phyloP scores from a whole-genome alignment of 2,329 filamentous ascomycete genomes.

The Aspergillus sclerotialis region DNA sequence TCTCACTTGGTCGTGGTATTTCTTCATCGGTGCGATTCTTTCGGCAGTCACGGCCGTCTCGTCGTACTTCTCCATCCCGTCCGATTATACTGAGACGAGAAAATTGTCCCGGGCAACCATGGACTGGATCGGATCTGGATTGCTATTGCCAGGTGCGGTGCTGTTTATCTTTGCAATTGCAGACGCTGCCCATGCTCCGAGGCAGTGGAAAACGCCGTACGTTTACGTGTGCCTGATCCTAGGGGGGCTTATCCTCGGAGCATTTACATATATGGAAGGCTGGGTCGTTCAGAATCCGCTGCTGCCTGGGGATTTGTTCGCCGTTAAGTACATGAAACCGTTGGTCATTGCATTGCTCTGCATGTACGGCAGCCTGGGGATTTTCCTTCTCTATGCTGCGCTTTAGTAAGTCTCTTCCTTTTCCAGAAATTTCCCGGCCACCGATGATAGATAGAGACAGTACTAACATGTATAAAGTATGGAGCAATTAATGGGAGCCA shows the following conservation, averaged over 20 bases:
- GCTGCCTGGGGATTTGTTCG: constrained; percentile 63
- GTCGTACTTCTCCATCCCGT: constrained; percentile 43
- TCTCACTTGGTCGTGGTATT: constrained; percentile 59
- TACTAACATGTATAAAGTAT: constrained; percentile 40
- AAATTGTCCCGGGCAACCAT: constrained; percentile 45
- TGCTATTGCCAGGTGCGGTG: constrained; percentile 59
- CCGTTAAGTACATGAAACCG: constrained; percentile 60
- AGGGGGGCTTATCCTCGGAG: constrained; percentile 53
- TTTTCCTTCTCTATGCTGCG: constrained; percentile 64
- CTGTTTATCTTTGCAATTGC: constrained; percentile 71
- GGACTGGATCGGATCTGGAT: constrained; percentile 60
- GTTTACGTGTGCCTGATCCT: constrained; percentile 59
- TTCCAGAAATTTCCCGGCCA: too few relatives aligned
- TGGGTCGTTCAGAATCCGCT: constrained; percentile 63
- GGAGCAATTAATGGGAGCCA: constrained; percentile 52
- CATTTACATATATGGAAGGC: constrained; percentile 64
- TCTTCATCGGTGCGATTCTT: constrained; percentile 57
- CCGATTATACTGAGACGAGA: constrained; percentile 28
- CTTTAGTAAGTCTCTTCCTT: constrained; percentile 50
- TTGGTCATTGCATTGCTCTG: constrained; percentile 57
- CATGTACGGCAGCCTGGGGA: constrained; percentile 60
- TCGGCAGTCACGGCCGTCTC: constrained; percentile 39
- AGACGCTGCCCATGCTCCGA: constrained; percentile 60
- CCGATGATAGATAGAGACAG: too few relatives aligned
- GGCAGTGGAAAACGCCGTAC: constrained; percentile 68